Percentiles rank a stretch among this genome's conserved stretches.
Evolutionary conservation across 345 rosid species (phyloP).

Genomic region (Linum trigynum): DNA sequence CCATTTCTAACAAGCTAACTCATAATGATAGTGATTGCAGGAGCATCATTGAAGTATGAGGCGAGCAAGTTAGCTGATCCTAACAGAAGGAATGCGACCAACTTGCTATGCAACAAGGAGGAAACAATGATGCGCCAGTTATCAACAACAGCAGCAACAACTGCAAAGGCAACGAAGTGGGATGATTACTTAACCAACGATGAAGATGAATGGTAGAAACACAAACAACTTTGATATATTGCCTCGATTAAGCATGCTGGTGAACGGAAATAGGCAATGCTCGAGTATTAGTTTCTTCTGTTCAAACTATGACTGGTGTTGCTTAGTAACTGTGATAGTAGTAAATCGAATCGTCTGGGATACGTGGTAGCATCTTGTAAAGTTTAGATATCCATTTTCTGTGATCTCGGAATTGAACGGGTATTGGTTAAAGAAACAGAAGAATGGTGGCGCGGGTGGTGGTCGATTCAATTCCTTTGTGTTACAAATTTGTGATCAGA

Average conservation of each 20-base stretch:
- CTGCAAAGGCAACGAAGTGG: conserved; percentile 36
- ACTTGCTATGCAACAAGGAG: conserved; percentile 7
- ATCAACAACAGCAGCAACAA: conserved; percentile 4
- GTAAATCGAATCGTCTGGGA: too few species aligned
- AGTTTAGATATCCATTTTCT: too few species aligned
- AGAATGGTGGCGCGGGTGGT: too few species aligned
- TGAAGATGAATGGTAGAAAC: conserved; percentile 5
- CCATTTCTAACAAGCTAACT: conserved; percentile 14
- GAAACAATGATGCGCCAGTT: neutral
- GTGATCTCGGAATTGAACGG: too few species aligned
- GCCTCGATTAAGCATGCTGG: neutral
- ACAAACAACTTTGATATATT: neutral
- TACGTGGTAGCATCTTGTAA: too few species aligned
- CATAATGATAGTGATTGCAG: neutral
- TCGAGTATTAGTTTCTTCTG: too few species aligned
- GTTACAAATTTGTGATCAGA: too few species aligned
- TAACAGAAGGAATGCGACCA: neutral
- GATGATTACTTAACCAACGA: conserved; percentile 28
- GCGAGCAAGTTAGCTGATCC: conserved; percentile 14
- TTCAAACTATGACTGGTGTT: too few species aligned
- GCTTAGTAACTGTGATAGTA: too few species aligned
- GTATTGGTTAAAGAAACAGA: too few species aligned
- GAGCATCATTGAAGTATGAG: conserved; percentile 6
- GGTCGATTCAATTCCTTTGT: too few species aligned
- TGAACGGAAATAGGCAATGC: too few species aligned